These are phyloP conservation scores for Croton setiger DNA, from an alignment of 441 rosid genomes.

Conservation along the genomic window DNA sequence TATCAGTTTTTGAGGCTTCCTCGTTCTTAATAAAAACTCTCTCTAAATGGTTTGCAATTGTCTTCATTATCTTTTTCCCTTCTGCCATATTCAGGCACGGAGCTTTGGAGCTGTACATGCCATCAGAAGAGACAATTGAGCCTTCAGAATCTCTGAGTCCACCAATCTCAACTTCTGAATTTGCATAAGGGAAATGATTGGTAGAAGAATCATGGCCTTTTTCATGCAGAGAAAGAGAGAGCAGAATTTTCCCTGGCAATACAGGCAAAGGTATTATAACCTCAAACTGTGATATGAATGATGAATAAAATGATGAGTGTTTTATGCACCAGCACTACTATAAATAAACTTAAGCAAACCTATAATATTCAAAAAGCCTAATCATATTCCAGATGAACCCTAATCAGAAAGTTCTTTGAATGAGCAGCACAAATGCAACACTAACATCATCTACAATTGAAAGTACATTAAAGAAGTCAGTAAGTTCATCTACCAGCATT, in stretches of 20 bases:
- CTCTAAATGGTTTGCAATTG: constrained; percentile 45
- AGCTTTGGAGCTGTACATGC: constrained; percentile 33
- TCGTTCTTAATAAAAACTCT: constrained; percentile 57
- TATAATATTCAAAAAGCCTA: no score
- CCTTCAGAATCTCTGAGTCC: constrained; percentile 37
- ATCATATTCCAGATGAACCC: neutral
- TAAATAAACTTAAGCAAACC: neutral
- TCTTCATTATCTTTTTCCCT: constrained; percentile 63
- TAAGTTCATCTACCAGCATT: neutral
- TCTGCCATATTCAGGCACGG: constrained; percentile 39
- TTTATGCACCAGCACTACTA: neutral
- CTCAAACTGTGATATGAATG: neutral
- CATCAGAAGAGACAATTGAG: constrained; percentile 25
- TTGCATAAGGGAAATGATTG: constrained; percentile 23
- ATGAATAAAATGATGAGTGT: no score
- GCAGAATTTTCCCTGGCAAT: constrained; percentile 67
- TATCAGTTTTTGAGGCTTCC: constrained; percentile 37
- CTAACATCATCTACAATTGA: neutral
- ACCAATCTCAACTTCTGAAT: constrained; percentile 29
- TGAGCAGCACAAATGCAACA: neutral
- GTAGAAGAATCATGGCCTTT: constrained; percentile 30
- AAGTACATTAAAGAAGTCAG: neutral
- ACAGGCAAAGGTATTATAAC: constrained; percentile 6
- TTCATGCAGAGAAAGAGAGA: constrained; percentile 52
- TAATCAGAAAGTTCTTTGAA: neutral